phyloP scores from a whole-genome alignment of 2,329 filamentous ascomycete species.

The Ophiostoma fasciatum region DNA sequence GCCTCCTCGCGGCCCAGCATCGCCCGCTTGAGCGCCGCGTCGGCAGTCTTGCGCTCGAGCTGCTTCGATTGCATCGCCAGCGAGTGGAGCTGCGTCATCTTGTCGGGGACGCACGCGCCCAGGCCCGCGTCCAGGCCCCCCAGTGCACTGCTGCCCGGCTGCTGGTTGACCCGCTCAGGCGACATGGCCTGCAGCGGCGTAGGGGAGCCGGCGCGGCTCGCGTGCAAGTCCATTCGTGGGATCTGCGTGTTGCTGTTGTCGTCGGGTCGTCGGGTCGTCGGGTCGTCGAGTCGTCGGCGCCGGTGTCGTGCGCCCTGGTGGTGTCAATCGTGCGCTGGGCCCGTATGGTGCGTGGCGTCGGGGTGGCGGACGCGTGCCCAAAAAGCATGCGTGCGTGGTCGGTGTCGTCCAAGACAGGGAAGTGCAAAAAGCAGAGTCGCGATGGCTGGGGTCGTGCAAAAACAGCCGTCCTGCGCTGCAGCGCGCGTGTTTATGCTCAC shows the following conservation, averaged over 20 bases:
- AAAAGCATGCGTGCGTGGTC: too few relatives aligned
- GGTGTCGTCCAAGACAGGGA: too few relatives aligned
- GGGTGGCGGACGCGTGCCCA: too few relatives aligned
- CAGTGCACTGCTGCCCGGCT: conserved; percentile 10
- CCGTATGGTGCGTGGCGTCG: too few relatives aligned
- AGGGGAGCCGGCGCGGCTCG: conserved; percentile 38
- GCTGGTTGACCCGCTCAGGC: conserved; percentile 47
- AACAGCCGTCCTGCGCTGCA: too few relatives aligned
- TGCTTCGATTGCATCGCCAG: conserved; percentile 46
- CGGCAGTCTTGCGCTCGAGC: conserved; percentile 48
- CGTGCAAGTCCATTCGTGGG: conserved; percentile 25
- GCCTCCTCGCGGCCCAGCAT: conserved; percentile 57
- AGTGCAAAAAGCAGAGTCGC: too few relatives aligned
- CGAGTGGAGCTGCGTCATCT: conserved; percentile 59
- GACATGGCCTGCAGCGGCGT: conserved; percentile 44
- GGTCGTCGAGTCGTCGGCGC: neutral
- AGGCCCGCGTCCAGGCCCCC: conserved; percentile 2
- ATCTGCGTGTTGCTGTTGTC: too few relatives aligned
- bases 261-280: too few relatives aligned
- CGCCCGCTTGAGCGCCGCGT: conserved; percentile 50
- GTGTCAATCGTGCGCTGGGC: too few relatives aligned
- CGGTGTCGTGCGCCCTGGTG: neutral
- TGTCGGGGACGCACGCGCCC: conserved; percentile 40
- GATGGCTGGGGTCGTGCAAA: too few relatives aligned
- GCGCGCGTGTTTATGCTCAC: too few relatives aligned